Evolutionary conservation across 495 filamentous ascomycete genomes (phyloP).

Genomic region (Annulohypoxylon nitens): DNA sequence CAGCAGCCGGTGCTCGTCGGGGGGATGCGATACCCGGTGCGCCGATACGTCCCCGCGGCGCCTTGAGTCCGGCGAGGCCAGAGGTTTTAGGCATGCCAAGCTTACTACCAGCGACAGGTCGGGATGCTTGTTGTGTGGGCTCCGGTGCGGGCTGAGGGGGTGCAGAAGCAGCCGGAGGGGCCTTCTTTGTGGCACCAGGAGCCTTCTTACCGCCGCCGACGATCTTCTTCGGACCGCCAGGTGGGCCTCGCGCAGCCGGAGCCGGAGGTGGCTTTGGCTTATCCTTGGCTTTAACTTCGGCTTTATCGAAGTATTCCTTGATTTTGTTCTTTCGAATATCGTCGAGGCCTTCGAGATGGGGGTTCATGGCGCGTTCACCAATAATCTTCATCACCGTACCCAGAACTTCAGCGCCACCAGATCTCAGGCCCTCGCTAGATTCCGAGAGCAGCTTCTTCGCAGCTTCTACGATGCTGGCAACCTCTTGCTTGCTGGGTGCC

Average conservation of each 20-base stretch:
- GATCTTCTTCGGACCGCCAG: slow-evolving; percentile 63
- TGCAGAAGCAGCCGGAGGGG: slow-evolving; percentile 56
- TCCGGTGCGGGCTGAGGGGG: slow-evolving; percentile 60
- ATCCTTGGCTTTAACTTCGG: slow-evolving; percentile 96
- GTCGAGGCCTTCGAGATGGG: slow-evolving; percentile 93
- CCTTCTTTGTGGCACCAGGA: slow-evolving; percentile 58
- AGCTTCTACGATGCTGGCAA: slow-evolving; percentile 85
- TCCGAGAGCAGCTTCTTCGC: slow-evolving; percentile 91
- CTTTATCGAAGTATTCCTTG: slow-evolving; percentile 92
- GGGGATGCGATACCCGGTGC: slow-evolving; percentile 72
- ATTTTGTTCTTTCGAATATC: slow-evolving; percentile 97
- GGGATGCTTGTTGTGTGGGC: slow-evolving; percentile 68
- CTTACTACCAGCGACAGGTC: slow-evolving; percentile 72
- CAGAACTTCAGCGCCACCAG: slow-evolving; percentile 89
- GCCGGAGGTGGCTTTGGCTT: slow-evolving; percentile 90
- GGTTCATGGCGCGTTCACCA: slow-evolving; percentile 96
- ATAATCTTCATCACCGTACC: slow-evolving; percentile 99
- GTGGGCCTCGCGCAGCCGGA: slow-evolving; percentile 70
- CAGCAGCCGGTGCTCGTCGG: slow-evolving; percentile 70
- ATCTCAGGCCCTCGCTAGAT: slow-evolving; percentile 83
- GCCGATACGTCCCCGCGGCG: slow-evolving; percentile 73
- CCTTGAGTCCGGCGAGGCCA: slow-evolving; percentile 76
- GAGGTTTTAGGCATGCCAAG: slow-evolving; percentile 74
- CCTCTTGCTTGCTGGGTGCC: slow-evolving; percentile 84
- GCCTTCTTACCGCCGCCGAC: slow-evolving; percentile 63